These are phyloP conservation scores for Pseudogymnoascus sp. DNA, from an alignment of 2,329 filamentous ascomycete species.

Conservation along the genomic window DNA sequence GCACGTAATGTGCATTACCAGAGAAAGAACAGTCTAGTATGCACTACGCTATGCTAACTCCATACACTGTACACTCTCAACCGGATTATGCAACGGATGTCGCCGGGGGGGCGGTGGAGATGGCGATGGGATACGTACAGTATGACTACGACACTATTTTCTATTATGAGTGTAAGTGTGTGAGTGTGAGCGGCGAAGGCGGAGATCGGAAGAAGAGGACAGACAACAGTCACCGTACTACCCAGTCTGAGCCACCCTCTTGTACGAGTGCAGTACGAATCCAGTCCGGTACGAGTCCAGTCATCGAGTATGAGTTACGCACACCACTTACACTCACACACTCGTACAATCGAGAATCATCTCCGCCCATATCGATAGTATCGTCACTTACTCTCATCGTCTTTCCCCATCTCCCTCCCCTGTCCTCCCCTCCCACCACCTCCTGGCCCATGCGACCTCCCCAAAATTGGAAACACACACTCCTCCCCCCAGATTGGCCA, in stretches of 20 bases:
- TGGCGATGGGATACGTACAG: neutral
- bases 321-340: too few relatives aligned
- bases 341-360: neutral
- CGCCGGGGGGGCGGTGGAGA: neutral
- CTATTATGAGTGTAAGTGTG: too few relatives aligned
- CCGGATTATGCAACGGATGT: slow-evolving; percentile 4
- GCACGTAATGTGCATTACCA: neutral
- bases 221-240: neutral
- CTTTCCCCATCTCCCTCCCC: neutral
- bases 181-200: too few relatives aligned
- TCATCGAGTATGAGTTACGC: neutral
- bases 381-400: neutral
- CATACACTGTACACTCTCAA: neutral
- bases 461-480: neutral
- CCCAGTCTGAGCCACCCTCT: neutral
- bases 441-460: neutral
- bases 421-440: neutral
- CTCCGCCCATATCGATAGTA: neutral
- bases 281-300: neutral
- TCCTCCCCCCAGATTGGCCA: neutral
- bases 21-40: neutral
- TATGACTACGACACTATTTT: too few relatives aligned
- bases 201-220: neutral
- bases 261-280: neutral
- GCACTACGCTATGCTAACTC: neutral